Percentiles rank a stretch among this genome's conserved stretches.
phyloP scores from a whole-genome alignment of 2,329 filamentous ascomycete species.

The Trichophyton equinum region DNA sequence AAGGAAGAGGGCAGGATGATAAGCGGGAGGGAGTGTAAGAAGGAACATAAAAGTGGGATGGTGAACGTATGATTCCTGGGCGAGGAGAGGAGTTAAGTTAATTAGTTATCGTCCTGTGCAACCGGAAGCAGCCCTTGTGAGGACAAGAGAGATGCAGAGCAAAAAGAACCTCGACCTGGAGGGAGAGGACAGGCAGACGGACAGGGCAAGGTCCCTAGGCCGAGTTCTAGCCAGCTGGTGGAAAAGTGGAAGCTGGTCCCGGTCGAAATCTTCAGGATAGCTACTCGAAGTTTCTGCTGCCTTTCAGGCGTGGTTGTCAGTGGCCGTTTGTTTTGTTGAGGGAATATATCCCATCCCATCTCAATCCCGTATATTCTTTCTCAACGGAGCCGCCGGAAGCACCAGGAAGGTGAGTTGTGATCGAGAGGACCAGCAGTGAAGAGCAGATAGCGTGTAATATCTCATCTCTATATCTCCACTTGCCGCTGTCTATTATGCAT shows the following conservation, averaged over 20 bases:
- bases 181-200: no score
- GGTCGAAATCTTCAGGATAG: background rate
- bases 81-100: background rate
- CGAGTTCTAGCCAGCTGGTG: no score
- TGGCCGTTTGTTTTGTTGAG: no score
- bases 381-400: background rate
- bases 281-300: no score
- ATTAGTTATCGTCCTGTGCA: background rate
- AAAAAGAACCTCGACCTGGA: background rate
- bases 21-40: background rate
- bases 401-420: no score
- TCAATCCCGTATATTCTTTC: no score
- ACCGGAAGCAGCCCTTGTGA: background rate
- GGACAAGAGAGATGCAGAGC: background rate
- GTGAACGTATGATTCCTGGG: background rate
- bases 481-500: background rate
- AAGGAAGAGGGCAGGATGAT: background rate
- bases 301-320: no score
- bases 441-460: background rate
- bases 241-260: background rate
- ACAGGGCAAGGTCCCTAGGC: no score
- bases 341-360: no score
- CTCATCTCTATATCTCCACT: background rate
- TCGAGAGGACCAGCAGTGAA: background rate
- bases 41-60: background rate